Conservation (phyloP, 352 stramenopile genomes). For the Elongisporangium anandrum region DNA sequence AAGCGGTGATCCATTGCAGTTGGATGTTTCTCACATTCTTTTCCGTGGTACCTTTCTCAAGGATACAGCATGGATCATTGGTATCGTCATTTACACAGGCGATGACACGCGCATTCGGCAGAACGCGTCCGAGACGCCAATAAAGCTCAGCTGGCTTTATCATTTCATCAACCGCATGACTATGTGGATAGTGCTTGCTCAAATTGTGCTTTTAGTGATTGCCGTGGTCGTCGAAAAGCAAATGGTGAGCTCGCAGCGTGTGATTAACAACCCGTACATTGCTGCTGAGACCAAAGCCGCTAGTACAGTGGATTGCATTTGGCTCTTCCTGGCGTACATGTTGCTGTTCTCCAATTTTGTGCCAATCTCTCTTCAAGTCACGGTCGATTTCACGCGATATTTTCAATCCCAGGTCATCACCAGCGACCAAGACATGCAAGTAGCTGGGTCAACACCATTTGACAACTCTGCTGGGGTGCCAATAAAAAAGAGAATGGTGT, state of each 20-base stretch:
- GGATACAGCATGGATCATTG: conserved; percentile 67
- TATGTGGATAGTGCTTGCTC: conserved; percentile 65
- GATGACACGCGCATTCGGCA: conserved; percentile 85
- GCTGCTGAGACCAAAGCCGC: conserved; percentile 29
- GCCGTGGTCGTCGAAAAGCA: conserved; percentile 43
- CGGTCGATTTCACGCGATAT: conserved; percentile 80
- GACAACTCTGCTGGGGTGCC: background rate
- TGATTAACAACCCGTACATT: conserved; percentile 41
- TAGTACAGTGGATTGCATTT: conserved; percentile 31
- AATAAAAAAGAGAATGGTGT: conserved; percentile 45
- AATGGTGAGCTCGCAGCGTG: conserved; percentile 18
- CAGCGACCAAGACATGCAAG: conserved; percentile 61
- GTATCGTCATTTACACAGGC: conserved; percentile 84
- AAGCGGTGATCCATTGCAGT: background rate
- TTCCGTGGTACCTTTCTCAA: conserved; percentile 66
- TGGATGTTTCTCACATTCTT: conserved; percentile 71
- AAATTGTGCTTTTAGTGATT: conserved; percentile 48
- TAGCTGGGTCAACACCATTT: conserved; percentile 18
- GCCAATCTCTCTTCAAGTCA: conserved; percentile 91
- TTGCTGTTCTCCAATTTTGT: conserved; percentile 92
- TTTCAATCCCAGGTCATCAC: conserved; percentile 76
- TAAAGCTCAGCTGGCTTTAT: conserved; percentile 74
- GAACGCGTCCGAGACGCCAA: conserved; percentile 64
- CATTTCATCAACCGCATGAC: conserved; percentile 82
- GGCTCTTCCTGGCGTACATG: conserved; percentile 81